phyloP scores from a whole-genome alignment of 1,284 basidiomycete species.

The Phellopilus nigrolimitatus region DNA sequence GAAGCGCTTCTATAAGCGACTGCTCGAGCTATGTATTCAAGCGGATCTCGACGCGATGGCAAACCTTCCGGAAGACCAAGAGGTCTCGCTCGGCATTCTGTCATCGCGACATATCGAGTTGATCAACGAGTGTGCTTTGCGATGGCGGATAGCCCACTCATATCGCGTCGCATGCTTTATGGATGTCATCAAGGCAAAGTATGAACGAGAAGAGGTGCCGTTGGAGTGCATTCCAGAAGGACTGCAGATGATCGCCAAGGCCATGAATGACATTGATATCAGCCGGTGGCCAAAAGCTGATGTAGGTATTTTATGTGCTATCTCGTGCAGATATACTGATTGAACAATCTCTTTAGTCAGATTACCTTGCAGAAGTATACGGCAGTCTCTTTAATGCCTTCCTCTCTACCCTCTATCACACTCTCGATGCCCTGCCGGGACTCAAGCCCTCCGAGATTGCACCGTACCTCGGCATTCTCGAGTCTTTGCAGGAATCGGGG shows the following conservation, averaged over 20 bases:
- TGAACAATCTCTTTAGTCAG: constrained; percentile 32
- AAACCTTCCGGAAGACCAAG: constrained; percentile 85
- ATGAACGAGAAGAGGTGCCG: constrained; percentile 87
- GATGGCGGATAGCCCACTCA: constrained; percentile 84
- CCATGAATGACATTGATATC: constrained; percentile 63
- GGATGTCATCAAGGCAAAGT: constrained; percentile 83
- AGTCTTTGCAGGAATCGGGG: constrained; percentile 67
- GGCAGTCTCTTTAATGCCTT: constrained; percentile 83
- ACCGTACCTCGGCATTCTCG: constrained; percentile 61
- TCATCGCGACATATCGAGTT: constrained; percentile 77
- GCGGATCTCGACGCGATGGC: constrained; percentile 88
- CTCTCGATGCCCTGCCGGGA: constrained; percentile 70
- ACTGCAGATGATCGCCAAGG: constrained; percentile 66
- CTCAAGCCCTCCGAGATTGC: constrained; percentile 66
- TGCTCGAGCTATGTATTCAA: constrained; percentile 82
- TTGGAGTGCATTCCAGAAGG: constrained; percentile 94
- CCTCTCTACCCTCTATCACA: constrained; percentile 80
- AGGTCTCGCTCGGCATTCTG: constrained; percentile 94
- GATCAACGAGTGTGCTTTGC: constrained; percentile 80
- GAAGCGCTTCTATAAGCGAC: constrained; percentile 76
- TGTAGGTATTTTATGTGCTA: constrained; percentile 43
- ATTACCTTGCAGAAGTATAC: constrained; percentile 62
- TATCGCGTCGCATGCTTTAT: constrained; percentile 82
- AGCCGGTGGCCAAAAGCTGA: constrained; percentile 81
- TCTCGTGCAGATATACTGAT: constrained; percentile 8